Evolutionary conservation across 129 eudicot species (phyloP).

Genomic region (Flaveria trinervia): DNA sequence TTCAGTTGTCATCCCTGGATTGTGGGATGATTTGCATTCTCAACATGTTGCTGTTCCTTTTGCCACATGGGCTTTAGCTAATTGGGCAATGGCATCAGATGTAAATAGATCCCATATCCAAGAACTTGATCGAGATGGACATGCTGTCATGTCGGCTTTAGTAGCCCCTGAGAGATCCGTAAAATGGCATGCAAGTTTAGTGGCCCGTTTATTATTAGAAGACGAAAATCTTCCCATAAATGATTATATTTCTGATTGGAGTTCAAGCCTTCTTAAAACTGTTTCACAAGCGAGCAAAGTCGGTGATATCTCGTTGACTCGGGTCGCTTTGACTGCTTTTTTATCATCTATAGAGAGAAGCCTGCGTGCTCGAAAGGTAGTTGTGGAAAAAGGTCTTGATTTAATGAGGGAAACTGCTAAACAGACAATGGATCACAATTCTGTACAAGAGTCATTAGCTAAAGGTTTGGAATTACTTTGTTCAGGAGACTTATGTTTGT

Average conservation of each 20-base stretch:
- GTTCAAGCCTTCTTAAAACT: conserved; percentile 77
- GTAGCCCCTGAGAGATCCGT: conserved; percentile 97
- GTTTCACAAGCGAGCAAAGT: conserved; percentile 80
- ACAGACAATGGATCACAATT: conserved; percentile 54
- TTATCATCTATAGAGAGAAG: conserved; percentile 74
- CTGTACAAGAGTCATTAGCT: conserved; percentile 84
- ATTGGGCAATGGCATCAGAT: conserved; percentile 99
- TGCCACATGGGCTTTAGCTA: conserved; percentile 98
- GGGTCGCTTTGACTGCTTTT: conserved; percentile 80
- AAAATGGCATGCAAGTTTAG: conserved; percentile 95
- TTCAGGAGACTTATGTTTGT: conserved; percentile 60
- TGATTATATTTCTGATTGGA: conserved; percentile 82
- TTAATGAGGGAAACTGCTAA: conserved; percentile 86
- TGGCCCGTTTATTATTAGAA: conserved; percentile 81
- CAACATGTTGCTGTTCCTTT: conserved; percentile 99
- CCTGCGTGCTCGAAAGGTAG: conserved; percentile 55
- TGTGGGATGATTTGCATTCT: conserved; percentile 98
- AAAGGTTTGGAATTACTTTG: conserved; percentile 81
- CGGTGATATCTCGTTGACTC: conserved; percentile 68
- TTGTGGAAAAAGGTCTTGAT: conserved; percentile 80
- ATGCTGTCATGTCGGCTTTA: conserved; percentile 88
- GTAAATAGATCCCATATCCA: conserved; percentile 83
- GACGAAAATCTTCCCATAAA: conserved; percentile 69
- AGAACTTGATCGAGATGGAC: conserved; percentile 91
- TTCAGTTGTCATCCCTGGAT: conserved; percentile 79